phyloP scores from a whole-genome alignment of 768 basidiomycete species.

The Naematelia aurantialba region DNA sequence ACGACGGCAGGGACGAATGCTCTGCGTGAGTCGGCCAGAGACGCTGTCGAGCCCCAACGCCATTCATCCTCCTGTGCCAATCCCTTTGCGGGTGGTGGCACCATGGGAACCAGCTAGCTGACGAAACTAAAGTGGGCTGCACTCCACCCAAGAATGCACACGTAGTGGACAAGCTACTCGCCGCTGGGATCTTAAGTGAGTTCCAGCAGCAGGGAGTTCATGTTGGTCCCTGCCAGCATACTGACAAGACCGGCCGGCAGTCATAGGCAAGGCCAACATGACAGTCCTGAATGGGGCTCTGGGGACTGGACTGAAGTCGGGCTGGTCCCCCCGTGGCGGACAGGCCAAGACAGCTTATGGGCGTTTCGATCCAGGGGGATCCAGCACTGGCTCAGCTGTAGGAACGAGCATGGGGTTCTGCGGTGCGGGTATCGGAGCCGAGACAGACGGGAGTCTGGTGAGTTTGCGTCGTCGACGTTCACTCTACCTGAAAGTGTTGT shows the following conservation, averaged over 20 bases:
- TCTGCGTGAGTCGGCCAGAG: slow-evolving; percentile 8
- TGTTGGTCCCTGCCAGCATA: too few relatives aligned
- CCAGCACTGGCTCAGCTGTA: slow-evolving; percentile 34
- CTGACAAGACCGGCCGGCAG: too few relatives aligned
- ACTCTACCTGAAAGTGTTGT: not conserved
- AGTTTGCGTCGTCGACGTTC: slow-evolving; percentile 23
- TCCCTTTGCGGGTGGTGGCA: slow-evolving; percentile 12
- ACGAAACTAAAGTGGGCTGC: not conserved
- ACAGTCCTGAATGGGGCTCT: slow-evolving; percentile 9
- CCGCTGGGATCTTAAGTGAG: not conserved
- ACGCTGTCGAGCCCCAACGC: too few relatives aligned
- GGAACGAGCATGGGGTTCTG: slow-evolving; percentile 34
- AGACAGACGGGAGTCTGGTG: slow-evolving; percentile 32
- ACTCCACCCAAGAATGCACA: not conserved
- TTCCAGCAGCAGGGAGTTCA: too few relatives aligned
- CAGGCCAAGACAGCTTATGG: slow-evolving; percentile 38
- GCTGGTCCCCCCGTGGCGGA: slow-evolving; percentile 38
- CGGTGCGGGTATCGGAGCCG: slow-evolving; percentile 29
- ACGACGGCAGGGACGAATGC: slow-evolving; percentile 24
- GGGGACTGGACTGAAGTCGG: slow-evolving; percentile 1
- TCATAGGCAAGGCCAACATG: slow-evolving; percentile 42
- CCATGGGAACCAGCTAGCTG: too few relatives aligned
- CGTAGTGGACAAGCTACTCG: not conserved
- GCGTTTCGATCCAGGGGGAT: slow-evolving; percentile 37
- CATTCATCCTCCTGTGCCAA: slow-evolving; percentile 23